Conservation (phyloP, 2,329 filamentous ascomycete species). For the Tolypocladium ophioglossoides region DNA sequence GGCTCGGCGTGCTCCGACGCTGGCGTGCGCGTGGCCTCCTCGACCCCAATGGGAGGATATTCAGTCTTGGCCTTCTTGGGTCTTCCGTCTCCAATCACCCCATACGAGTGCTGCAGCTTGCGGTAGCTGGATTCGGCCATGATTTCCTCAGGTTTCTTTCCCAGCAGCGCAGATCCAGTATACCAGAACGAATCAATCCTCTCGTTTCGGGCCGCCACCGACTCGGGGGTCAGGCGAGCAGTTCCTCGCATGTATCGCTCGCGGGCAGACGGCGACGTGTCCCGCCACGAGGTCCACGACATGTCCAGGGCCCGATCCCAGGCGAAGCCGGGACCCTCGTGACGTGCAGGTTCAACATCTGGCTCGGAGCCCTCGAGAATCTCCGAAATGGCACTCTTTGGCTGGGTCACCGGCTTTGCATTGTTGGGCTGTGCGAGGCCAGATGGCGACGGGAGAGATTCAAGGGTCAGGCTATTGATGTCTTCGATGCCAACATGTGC, state of each 20-base stretch:
- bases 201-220: constrained; percentile 11
- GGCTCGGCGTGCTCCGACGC: constrained; percentile 27
- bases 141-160: constrained; percentile 19
- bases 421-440: background rate
- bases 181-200: constrained; percentile 27
- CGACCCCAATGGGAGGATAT: constrained; percentile 20
- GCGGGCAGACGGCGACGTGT: background rate
- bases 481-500: constrained; percentile 12
- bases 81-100: constrained; percentile 27
- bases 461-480: background rate
- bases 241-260: background rate
- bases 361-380: constrained; percentile 1
- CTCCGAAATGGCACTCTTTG: background rate
- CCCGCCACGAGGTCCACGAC: background rate
- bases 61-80: constrained; percentile 12
- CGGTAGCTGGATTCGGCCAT: constrained; percentile 19
- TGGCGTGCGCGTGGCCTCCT: constrained; percentile 26
- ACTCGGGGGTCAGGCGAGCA: background rate
- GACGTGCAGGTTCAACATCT: background rate
- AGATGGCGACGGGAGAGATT: background rate
- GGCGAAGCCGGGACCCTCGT: background rate
- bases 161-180: constrained; percentile 11
- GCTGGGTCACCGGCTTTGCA: background rate
- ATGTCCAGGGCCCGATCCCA: background rate
- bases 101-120: constrained; percentile 17